Evolutionary conservation across 805 yeast genomes (phyloP).

Genomic region (Wickerhamiella sergipiensis): DNA sequence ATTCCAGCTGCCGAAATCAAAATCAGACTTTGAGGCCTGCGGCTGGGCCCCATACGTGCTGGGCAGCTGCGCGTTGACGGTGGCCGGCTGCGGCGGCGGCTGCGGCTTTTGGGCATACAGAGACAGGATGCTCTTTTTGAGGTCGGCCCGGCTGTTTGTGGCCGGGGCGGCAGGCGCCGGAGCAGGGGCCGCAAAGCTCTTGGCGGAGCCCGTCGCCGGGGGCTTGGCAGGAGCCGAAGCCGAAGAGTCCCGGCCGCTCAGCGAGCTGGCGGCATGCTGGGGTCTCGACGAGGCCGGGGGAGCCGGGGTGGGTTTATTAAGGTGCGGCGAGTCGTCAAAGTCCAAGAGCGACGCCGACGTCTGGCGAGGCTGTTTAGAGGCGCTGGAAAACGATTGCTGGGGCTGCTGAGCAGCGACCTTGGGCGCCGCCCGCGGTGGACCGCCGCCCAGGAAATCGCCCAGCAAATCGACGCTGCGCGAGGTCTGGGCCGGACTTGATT

Average conservation of each 20-base stretch:
- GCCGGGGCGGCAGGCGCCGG: constrained; percentile 14
- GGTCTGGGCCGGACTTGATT: neutral
- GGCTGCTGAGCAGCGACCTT: neutral
- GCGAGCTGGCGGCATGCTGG: neutral
- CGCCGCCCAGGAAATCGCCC: neutral
- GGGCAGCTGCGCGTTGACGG: constrained; percentile 4
- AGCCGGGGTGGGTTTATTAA: neutral
- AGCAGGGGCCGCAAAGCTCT: constrained; percentile 5
- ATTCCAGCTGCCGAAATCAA: neutral
- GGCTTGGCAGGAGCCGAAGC: constrained; percentile 2
- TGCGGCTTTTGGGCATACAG: constrained; percentile 57
- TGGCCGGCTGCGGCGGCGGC: constrained; percentile 17
- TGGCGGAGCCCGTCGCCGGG: constrained; percentile 10
- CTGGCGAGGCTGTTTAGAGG: neutral
- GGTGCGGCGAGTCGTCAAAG: neutral
- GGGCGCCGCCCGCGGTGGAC: neutral
- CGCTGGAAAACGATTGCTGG: neutral
- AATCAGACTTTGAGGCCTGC: neutral
- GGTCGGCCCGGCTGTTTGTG: constrained; percentile 49
- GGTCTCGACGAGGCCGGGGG: neutral
- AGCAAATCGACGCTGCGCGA: neutral
- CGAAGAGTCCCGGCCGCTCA: neutral
- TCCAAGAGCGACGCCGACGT: neutral
- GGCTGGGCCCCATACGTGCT: neutral
- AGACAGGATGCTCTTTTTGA: constrained; percentile 83